A percentile compares a stretch with the other conserved stretches of the same genome.
Conservation (phyloP, 2,329 filamentous ascomycete genomes). For the Diaporthe nobilis region DNA sequence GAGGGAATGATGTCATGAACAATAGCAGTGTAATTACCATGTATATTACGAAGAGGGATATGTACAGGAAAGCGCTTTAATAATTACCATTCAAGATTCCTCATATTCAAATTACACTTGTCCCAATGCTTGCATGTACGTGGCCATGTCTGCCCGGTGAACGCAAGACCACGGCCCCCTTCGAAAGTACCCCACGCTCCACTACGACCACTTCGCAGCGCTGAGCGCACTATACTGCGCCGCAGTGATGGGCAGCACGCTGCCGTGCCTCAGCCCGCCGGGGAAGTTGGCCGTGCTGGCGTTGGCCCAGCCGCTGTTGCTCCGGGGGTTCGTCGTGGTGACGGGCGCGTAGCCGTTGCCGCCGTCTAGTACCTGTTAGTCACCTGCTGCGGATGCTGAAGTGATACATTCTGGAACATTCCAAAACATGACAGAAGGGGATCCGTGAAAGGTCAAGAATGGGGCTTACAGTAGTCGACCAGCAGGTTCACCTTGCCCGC, state of each 20-base stretch:
- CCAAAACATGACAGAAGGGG: too few relatives aligned
- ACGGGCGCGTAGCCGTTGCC: constrained; percentile 65
- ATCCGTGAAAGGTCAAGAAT: too few relatives aligned
- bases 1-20: background rate
- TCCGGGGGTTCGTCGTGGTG: constrained; percentile 58
- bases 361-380: too few relatives aligned
- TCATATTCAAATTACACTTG: background rate
- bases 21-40: background rate
- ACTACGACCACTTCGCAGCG: constrained; percentile 43
- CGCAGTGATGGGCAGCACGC: constrained; percentile 62
- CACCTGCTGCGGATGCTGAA: too few relatives aligned
- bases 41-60: background rate
- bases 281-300: constrained; percentile 60
- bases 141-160: too few relatives aligned
- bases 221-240: constrained; percentile 58
- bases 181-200: constrained; percentile 42
- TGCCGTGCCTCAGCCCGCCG: constrained; percentile 64
- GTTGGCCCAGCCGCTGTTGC: constrained; percentile 60
- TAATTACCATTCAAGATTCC: background rate
- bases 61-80: constrained; percentile 8
- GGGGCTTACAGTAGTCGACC: constrained; percentile 67
- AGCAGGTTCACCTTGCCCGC: constrained; percentile 60
- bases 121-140: background rate
- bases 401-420: too few relatives aligned
- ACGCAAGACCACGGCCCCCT: background rate